Base-by-base conservation (phyloP, 2,329 filamentous ascomycete genomes). In the Stachybotrys chlorohalonatus region DNA sequence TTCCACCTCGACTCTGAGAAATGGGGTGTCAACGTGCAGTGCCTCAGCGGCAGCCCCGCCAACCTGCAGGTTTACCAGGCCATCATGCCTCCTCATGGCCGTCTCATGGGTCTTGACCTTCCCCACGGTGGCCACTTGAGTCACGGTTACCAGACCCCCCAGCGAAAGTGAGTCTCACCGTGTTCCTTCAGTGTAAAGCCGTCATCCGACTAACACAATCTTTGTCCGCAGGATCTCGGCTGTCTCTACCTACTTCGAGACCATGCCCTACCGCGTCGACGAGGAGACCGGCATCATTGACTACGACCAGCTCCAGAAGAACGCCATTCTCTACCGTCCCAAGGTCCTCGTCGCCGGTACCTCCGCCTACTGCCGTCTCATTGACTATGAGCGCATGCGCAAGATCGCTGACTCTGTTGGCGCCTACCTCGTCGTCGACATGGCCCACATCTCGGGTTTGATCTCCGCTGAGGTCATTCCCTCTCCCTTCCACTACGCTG, bases 11-110 rank as follows among this genome's bases (percentile, higher is more conserved):
- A 95, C 75, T 70, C 86, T 16, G 83, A 85, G 63, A 91, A 95
- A 79, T 99, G 94, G 94, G 94, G 94, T 71, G 94, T 99, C 77
- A 99, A 99, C 70, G 94, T 99, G 57, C 94, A 99, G 80, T 91
- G 89, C 74, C 78, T 96, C 69, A 90, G 85, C 68, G 94, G 94
- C 66, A 92, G 86, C 73, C 94, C 94, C 64, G 94, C 94, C 77
- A 99, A 99, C 77, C 79, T 99, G 63, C 91, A 97, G 81, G 91
- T 95, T 64, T 99, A 97, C 81, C 92, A 96, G 79, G 94, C 94
- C 64, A 84, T 99, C 68, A 95, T 97, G 83, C 90, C 89, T 70
- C 87, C 90, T 55, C 93, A 97, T 74, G 94, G 96, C 63, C 87
- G 94, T 68, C 80, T 99, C 63, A 99, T 99, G 94, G 94, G 94